Evolutionary conservation across 1,284 basidiomycete species (phyloP).

Genomic region (Baeospora myosura): DNA sequence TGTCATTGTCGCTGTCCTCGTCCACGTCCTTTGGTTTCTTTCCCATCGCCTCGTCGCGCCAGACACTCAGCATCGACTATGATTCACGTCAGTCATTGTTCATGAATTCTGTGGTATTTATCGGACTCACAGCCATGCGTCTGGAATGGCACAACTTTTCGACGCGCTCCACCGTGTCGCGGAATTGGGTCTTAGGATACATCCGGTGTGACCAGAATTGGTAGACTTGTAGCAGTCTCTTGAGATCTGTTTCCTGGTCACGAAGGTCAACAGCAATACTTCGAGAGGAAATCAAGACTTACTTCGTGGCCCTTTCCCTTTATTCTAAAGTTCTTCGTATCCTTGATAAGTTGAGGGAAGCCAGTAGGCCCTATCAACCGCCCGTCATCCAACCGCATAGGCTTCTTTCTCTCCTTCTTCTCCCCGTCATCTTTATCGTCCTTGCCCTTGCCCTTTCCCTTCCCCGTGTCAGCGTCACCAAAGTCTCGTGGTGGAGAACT

Average conservation of each 20-base stretch:
- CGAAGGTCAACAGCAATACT: conserved; percentile 3
- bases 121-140: conserved; percentile 64
- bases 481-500: conserved; percentile 38
- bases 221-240: conserved; percentile 72
- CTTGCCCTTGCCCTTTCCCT: conserved; percentile 18
- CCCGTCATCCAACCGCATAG: conserved; percentile 65
- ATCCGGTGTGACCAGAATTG: conserved; percentile 90
- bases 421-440: conserved; percentile 24
- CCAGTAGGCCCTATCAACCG: conserved; percentile 66
- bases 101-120: background rate
- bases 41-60: conserved; percentile 66
- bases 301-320: conserved; percentile 90
- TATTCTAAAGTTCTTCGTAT: conserved; percentile 67
- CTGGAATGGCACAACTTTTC: conserved; percentile 82
- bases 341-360: conserved; percentile 68
- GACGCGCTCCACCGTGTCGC: conserved; percentile 73
- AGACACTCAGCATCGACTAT: conserved; percentile 64
- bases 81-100: conserved; percentile 5
- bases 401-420: conserved; percentile 42
- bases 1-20: conserved; percentile 24
- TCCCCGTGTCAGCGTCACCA: conserved; percentile 15
- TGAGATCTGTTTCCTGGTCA: conserved; percentile 65
- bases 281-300: conserved; percentile 15
- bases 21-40: conserved; percentile 29
- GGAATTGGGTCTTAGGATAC: conserved; percentile 82